Percentiles rank a stretch among this genome's conserved stretches.
These are phyloP conservation scores for Triglochin maritima DNA, from an alignment of 106 monocot genomes.

Conservation along the genomic window DNA sequence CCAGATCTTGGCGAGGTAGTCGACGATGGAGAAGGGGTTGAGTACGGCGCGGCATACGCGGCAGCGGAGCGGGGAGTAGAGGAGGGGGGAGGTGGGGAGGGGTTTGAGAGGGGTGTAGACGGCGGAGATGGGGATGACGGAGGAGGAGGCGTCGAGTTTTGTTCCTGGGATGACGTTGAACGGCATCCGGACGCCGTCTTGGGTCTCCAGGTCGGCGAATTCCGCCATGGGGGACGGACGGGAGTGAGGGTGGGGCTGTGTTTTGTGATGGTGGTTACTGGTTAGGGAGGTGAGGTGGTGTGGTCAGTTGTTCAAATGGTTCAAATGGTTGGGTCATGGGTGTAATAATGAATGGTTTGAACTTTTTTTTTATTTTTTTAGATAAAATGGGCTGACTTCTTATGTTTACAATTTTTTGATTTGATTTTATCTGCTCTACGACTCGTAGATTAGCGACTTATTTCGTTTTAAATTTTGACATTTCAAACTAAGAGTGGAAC, in stretches of 20 bases:
- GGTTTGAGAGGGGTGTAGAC: conserved; percentile 81
- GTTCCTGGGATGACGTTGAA: conserved; percentile 90
- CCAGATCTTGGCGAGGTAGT: conserved; percentile 80
- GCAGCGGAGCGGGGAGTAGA: conserved; percentile 76
- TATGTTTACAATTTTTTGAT: no score
- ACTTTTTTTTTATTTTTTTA: no score
- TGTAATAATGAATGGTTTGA: no score
- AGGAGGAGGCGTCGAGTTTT: conserved; percentile 44
- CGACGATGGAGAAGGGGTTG: conserved; percentile 79
- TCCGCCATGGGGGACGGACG: conserved; percentile 40
- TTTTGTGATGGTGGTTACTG: neutral
- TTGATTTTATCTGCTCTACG: no score
- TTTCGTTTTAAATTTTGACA: no score
- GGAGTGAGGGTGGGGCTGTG: neutral
- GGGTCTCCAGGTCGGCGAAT: conserved; percentile 70
- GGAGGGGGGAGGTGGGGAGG: conserved; percentile 37
- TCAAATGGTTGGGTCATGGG: no score
- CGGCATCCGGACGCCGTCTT: conserved; percentile 91
- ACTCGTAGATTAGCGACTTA: no score
- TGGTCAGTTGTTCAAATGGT: no score
- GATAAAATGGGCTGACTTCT: no score
- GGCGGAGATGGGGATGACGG: conserved; percentile 61
- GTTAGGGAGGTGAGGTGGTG: no score
- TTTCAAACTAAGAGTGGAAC: no score
- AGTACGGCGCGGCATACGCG: conserved; percentile 76